Base-by-base conservation (phyloP, 192 early-diverging fungal genomes). In the Entomortierella beljakovae region DNA sequence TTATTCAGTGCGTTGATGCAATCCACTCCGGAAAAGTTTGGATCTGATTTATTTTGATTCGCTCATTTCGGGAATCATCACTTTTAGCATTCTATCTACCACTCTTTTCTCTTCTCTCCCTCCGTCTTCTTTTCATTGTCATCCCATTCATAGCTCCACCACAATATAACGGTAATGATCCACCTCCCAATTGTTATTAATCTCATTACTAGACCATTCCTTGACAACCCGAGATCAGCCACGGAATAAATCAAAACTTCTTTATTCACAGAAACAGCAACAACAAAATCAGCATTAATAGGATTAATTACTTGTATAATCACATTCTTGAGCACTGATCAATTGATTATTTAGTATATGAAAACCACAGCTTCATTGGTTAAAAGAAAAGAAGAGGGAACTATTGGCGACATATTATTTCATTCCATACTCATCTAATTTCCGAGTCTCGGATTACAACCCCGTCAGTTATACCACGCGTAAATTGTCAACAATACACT, bases 131-230 rank as follows among this genome's bases (percentile, higher is more conserved):
- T 23, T 53, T 23, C 25, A 20, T 23, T 23, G n/a, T 20, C 16
- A 15, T 34, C 7, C 54, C 54, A 3, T 53, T 15, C 51, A 15
- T 53, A n/a, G 3, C 15, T 53, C 15, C 28, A 9, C 15, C 28
- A 28, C 28, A 34, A 31, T 32, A 57, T 32, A 57, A 57, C 54
- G 54, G 54, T 57, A 57, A 57, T 57, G n/a, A 20, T 46, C 15
- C 11, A 20, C 43, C 43, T 46, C 20, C n/a, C n/a, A 16, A 2
- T 2, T 46, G 20, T 15, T 11, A 2, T 16, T 20, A 11, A 15
- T 11, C 11, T 20, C 43, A 46, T 46, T 11, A 20, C 20, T 20
- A 46, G 15, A 2, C 43, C 11, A 9, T 9, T 15, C 43, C 43
- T 46, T 11, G 11, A 11, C 43, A 20, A 46, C 43, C 43, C 43